Base-by-base conservation (phyloP, 108 stramenopile species). In the Cyclotella baltica region DNA sequence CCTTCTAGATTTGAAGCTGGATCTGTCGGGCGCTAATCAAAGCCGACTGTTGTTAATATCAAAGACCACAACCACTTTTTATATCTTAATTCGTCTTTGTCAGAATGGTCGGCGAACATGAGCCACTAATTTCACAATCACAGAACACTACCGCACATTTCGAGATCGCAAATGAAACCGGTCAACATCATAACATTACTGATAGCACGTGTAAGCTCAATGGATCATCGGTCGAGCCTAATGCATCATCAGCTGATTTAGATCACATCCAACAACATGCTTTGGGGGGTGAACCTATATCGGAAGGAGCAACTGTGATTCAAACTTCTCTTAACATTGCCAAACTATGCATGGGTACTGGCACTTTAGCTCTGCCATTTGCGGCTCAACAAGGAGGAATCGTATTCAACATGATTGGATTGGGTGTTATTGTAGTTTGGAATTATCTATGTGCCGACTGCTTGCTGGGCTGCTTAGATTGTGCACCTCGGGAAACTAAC, bases 301-400 rank as follows among this genome's bases (percentile, higher is more conserved):
- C 10, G 3, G 56, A 46, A 22, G 62, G 59, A 51, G 78, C 87
- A 36, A 83, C 85, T 25, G 76, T 86, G 13, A 34, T 70, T 34
- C 78, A 88, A 59, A 88, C 86, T 31, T 70, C 88, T 18, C 40
- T 88, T 18, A 90, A 90, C 75, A 73, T 86, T 1, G 66, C 83
- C 47, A 90, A 88, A 70, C 62, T 74, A 9, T 87, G 86, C 65
- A 83, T 88, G 76, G 92, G 93, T 25, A 91, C 93, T 0, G 93
- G 93, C 11, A 86, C 86, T 30, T 70, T 95, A 1, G 92, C 92
- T 13, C 63, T 95, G 0, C 89, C 91, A 25, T 95, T 83, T 88
- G 90, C 93, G 0, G 82, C 86, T 28, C 70, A 88, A 70, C 85
- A 91, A 70, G 93, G 92, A 63, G 93, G 93, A 15, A 28, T 90